Percentiles rank a stretch among this genome's conserved stretches.
Conservation (phyloP, 139 green algal species). For the Chlamydomonas applanata region DNA sequence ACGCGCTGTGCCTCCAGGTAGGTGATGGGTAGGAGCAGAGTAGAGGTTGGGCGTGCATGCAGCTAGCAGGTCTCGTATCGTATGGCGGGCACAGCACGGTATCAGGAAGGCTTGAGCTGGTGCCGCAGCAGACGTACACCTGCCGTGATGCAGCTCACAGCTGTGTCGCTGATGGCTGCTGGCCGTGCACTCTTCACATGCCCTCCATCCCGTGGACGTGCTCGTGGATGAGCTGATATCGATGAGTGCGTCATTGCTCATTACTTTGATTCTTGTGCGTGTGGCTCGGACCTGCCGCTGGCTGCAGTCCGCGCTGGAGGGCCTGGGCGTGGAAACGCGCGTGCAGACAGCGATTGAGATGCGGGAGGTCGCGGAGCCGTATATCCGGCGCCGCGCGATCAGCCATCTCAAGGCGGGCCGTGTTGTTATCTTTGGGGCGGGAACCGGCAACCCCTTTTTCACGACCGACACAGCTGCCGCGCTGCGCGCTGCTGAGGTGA, state of each 20-base stretch:
- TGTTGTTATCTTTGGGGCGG: slow-evolving; percentile 95
- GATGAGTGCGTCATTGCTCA: not conserved
- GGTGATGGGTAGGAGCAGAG: not conserved
- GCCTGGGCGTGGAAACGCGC: slow-evolving; percentile 61
- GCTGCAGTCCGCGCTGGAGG: slow-evolving; percentile 76
- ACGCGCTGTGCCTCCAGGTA: slow-evolving; percentile 86
- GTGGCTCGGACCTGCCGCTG: too few relatives aligned
- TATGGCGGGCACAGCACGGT: too few relatives aligned
- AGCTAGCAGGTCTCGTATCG: too few relatives aligned
- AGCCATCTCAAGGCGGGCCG: slow-evolving; percentile 90
- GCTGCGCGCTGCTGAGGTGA: slow-evolving; percentile 93
- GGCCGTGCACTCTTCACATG: too few relatives aligned
- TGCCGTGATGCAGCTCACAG: too few relatives aligned
- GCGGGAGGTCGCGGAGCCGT: slow-evolving; percentile 94
- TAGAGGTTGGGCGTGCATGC: too few relatives aligned
- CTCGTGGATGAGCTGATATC: not conserved
- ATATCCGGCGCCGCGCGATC: slow-evolving; percentile 93
- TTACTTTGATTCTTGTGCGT: slow-evolving; percentile 37
- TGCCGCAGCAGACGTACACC: too few relatives aligned
- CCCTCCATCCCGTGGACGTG: not conserved
- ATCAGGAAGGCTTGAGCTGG: too few relatives aligned
- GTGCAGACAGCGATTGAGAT: slow-evolving; percentile 97
- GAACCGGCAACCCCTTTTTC: slow-evolving; percentile 98
- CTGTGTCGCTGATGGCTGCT: too few relatives aligned
- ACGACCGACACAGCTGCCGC: slow-evolving; percentile 97